Conservation (phyloP, 805 yeast genomes). For the Cyberlindnera mycetangii region DNA sequence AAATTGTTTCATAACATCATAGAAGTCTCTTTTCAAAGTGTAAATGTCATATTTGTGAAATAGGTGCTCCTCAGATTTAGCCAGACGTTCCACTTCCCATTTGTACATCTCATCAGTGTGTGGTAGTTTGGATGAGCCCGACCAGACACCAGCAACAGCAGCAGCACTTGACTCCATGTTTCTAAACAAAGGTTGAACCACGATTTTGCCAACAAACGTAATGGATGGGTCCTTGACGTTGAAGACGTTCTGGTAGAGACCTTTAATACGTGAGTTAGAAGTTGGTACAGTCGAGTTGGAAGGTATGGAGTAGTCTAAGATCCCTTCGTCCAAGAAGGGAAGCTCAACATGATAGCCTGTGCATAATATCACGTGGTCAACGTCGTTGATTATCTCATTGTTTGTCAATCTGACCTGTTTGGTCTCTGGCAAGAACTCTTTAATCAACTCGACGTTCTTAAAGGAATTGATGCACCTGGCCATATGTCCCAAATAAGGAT, state of each 20-base stretch:
- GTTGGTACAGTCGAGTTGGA: conserved; percentile 21
- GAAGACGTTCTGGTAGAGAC: conserved; percentile 45
- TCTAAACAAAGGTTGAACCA: conserved; percentile 45
- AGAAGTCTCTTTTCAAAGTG: conserved; percentile 28
- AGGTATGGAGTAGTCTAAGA: conserved; percentile 25
- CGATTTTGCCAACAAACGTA: conserved; percentile 38
- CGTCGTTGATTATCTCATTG: conserved; percentile 32
- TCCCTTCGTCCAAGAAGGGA: conserved; percentile 34
- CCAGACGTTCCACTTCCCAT: conserved; percentile 33
- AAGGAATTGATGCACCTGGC: conserved; percentile 28
- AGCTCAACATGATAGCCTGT: conserved; percentile 44
- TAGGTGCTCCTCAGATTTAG: conserved; percentile 22
- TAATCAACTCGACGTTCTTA: conserved; percentile 28
- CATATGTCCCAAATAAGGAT: conserved; percentile 43
- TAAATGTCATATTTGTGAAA: conserved; percentile 37
- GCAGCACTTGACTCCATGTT: conserved; percentile 50
- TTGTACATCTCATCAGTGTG: conserved; percentile 35
- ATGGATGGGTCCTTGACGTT: conserved; percentile 45
- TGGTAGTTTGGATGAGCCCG: conserved; percentile 40
- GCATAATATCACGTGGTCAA: conserved; percentile 38
- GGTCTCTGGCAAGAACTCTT: conserved; percentile 30
- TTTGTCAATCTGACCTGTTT: conserved; percentile 30
- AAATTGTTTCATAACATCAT: conserved; percentile 29
- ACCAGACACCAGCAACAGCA: conserved; percentile 57
- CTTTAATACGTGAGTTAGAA: conserved; percentile 35